A percentile compares a stretch with the other conserved stretches of the same genome.
Conservation (phyloP, 306 rosid species). For the Delonix regia region DNA sequence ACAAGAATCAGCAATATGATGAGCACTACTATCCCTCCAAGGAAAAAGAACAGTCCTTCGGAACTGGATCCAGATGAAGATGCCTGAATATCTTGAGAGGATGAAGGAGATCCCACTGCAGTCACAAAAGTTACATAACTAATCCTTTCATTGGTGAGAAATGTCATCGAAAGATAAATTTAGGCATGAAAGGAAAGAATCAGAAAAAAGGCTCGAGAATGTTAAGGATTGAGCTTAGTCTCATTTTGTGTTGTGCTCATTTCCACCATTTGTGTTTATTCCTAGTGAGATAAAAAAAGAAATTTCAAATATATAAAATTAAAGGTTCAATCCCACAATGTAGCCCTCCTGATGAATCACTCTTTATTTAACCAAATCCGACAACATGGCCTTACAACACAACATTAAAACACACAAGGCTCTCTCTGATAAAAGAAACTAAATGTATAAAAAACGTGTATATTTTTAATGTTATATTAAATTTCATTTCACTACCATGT, state of each 20-base stretch:
- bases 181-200: background rate
- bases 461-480: background rate
- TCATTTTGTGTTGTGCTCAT: background rate
- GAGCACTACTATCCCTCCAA: constrained; percentile 63
- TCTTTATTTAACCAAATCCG: background rate
- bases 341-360: background rate
- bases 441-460: background rate
- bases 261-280: background rate
- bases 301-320: background rate
- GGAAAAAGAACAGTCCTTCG: constrained; percentile 57
- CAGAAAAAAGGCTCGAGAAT: background rate
- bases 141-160: background rate
- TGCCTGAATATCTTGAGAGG: background rate
- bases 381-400: background rate
- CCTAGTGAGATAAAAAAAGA: background rate
- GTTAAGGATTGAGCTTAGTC: background rate
- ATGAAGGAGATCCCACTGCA: constrained; percentile 46
- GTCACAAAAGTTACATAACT: background rate
- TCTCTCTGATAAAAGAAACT: background rate
- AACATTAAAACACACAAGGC: background rate
- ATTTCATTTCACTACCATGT: background rate
- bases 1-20: constrained; percentile 53
- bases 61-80: constrained; percentile 10
- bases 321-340: background rate
- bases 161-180: background rate